Conservation (phyloP, 2,329 filamentous ascomycete genomes). For the Teratosphaeria viscida region DNA sequence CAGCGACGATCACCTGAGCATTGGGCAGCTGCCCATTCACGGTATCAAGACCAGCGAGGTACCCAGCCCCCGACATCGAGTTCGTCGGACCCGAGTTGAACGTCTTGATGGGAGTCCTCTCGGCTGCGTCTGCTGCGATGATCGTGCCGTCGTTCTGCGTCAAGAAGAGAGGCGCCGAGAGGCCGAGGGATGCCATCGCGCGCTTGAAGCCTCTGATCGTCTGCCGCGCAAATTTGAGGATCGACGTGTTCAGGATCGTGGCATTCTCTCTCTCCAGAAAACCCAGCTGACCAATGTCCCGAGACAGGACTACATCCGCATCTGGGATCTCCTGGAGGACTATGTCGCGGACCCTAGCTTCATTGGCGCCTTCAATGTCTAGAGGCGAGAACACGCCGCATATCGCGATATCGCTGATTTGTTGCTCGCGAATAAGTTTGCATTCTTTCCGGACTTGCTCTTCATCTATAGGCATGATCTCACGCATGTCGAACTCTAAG, state of each 20-base stretch:
- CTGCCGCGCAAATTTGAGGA: conserved; percentile 35
- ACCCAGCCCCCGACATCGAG: conserved; percentile 46
- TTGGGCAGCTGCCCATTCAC: conserved; percentile 14
- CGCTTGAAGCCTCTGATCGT: conserved; percentile 37
- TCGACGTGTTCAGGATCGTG: conserved; percentile 40
- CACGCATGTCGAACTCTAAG: conserved; percentile 35
- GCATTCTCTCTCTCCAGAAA: conserved; percentile 43
- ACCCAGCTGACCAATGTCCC: conserved; percentile 41
- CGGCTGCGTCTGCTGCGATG: conserved; percentile 36
- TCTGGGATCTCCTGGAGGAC: conserved; percentile 37
- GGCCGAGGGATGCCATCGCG: conserved; percentile 35
- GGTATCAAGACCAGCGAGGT: conserved; percentile 35
- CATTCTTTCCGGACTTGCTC: conserved; percentile 36
- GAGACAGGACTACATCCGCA: conserved; percentile 42
- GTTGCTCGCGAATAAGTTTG: conserved; percentile 33
- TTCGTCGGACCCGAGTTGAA: conserved; percentile 44
- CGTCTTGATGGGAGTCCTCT: conserved; percentile 39
- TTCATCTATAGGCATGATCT: conserved; percentile 33
- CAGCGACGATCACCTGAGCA: conserved; percentile 43
- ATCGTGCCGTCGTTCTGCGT: conserved; percentile 45
- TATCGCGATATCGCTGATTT: conserved; percentile 41
- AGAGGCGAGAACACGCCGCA: conserved; percentile 50
- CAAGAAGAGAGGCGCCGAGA: conserved; percentile 39
- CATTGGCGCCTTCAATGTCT: conserved; percentile 45
- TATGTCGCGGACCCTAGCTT: conserved; percentile 40